phyloP scores from a whole-genome alignment of 495 filamentous ascomycete species.

The Aspergillus nanangensis region DNA sequence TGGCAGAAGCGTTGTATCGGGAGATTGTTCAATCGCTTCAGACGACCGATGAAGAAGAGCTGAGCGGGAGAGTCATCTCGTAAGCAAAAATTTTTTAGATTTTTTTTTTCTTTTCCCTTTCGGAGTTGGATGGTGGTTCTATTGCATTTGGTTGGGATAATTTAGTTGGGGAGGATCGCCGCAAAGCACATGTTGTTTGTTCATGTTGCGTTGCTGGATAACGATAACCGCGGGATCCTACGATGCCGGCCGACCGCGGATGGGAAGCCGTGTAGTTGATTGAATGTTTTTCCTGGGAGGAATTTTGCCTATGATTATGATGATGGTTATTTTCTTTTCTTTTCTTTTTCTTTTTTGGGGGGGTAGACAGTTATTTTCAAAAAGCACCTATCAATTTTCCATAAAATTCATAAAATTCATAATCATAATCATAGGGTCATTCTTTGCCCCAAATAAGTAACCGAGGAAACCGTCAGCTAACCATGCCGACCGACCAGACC shows the following conservation, averaged over 20 bases:
- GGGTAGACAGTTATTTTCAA: too few species aligned
- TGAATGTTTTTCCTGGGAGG: background rate
- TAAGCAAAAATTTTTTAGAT: background rate
- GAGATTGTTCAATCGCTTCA: conserved; percentile 55
- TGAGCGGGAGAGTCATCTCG: background rate
- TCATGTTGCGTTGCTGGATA: background rate
- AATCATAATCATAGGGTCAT: too few species aligned
- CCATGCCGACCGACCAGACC: too few species aligned
- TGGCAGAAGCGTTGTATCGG: conserved; percentile 56
- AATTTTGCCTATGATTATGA: background rate
- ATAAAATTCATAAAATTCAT: too few species aligned
- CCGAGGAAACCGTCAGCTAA: too few species aligned
- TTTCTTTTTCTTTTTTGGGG: too few species aligned
- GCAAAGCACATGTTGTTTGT: too few species aligned
- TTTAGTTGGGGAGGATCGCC: too few species aligned
- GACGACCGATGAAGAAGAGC: conserved; percentile 46
- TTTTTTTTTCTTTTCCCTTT: background rate
- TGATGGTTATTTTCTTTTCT: background rate
- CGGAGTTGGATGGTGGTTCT: too few species aligned
- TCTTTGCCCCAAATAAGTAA: too few species aligned
- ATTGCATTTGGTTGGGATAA: too few species aligned
- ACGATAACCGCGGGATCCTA: conserved; percentile 10
- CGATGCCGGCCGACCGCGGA: conserved; percentile 10
- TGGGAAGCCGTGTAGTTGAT: background rate
- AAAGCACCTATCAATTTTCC: too few species aligned